Evolutionary conservation across 1,284 basidiomycete genomes (phyloP), one percentile per base, ranked within the genome.

Genomic region (Heterobasidion parviporum): DNA sequence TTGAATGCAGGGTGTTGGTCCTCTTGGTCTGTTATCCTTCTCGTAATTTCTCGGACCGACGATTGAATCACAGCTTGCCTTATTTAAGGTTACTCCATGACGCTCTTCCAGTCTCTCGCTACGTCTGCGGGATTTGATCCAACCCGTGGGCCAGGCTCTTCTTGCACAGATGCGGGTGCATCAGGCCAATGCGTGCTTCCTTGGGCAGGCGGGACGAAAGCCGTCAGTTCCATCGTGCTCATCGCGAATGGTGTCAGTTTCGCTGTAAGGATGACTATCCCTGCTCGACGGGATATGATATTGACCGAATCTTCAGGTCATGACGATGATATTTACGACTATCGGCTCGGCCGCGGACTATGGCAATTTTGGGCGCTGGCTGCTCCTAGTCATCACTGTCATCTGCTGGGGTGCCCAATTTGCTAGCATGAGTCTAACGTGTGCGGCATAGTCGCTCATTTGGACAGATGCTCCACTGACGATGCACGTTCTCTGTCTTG

Each of bases 321-420:
- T 90, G 87, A 88, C 88, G 0, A 60, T 78, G 20, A 82, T 93
- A 47, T 92, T 93, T 72, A 89, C 90, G 1, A 86, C 87, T 0
- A 84, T 94, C 50, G 89, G 89, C 16, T 89, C 87, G 14, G 82
- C 85, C 0, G 89, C 87, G 0, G 90, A 92, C 68, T 93, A 91
- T 63, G 89, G 90, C 12, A 80, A 74, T 0, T 90, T 91, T 66
- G 82, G 89, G 43, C 81, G 85, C 8, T 91, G 87, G 83, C 72
- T 92, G 15, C 76, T 92, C 8, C 74, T 92, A 16, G 75, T 75
- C 18, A 72, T 89, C 34, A 92, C 90, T 0, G 68, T 85, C 33
- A 74, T 94, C 12, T 89, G 87, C 56, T 92, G 89, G 88, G 88
- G 71, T 3, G 81, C 89, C 6, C 87, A 91, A 64, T 92, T 87